These are phyloP conservation scores for Neurospora sp. DNA, from an alignment of 2,329 filamentous ascomycete genomes.

Conservation along the genomic window DNA sequence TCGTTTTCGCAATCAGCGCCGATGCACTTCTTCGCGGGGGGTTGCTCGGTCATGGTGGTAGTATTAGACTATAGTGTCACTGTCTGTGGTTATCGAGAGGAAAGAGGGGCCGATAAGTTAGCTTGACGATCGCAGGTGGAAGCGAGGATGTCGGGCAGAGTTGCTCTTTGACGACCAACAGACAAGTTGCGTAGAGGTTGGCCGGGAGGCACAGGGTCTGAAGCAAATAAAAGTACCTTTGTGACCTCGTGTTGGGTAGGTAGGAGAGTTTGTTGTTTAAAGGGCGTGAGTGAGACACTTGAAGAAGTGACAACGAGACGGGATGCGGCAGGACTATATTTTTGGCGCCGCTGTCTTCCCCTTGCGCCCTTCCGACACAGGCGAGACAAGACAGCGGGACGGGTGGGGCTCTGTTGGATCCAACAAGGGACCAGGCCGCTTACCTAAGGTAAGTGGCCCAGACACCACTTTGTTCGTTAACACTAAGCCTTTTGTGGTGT, in stretches of 20 bases:
- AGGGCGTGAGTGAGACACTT: background rate
- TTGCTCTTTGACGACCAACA: background rate
- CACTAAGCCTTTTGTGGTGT: background rate
- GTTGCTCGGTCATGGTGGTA: conserved; percentile 36
- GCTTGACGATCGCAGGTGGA: background rate
- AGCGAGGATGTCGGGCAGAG: background rate
- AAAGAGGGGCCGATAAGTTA: background rate
- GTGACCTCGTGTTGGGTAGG: background rate
- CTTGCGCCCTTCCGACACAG: background rate
- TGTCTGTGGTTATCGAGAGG: background rate
- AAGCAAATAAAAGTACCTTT: background rate
- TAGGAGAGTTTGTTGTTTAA: background rate
- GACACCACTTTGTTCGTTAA: background rate
- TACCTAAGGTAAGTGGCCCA: background rate
- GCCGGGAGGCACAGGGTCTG: background rate
- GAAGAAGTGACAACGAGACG: background rate
- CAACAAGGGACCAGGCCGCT: background rate
- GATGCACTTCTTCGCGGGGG: conserved; percentile 56
- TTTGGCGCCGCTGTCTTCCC: background rate
- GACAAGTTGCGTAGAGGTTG: background rate
- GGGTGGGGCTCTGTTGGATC: background rate
- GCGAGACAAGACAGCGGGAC: background rate
- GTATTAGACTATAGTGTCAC: background rate
- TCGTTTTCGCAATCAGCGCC: conserved; percentile 80
- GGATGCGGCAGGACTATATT: background rate